phyloP scores from a whole-genome alignment of 208 protist genomes.

The Crithidia acanthocephali region DNA sequence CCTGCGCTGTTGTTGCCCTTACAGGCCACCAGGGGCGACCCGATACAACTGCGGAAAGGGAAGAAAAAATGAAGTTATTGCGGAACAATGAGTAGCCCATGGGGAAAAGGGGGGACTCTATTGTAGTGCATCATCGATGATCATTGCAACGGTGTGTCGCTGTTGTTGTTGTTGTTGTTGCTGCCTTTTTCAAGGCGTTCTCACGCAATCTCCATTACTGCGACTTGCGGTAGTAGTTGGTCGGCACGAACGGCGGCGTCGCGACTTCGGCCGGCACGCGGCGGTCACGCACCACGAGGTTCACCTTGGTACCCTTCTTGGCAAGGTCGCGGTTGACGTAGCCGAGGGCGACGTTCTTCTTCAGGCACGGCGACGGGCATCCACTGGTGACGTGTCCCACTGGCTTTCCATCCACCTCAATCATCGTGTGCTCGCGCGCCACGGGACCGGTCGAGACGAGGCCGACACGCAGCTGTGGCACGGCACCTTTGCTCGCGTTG shows the following conservation, averaged over 20 bases:
- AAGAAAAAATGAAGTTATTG: not conserved
- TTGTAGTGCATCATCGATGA: too few species aligned
- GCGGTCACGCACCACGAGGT: conserved; percentile 93
- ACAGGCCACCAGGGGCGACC: too few species aligned
- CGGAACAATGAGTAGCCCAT: too few species aligned
- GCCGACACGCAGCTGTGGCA: conserved; percentile 88
- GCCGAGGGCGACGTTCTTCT: conserved; percentile 92
- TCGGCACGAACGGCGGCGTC: conserved; percentile 94
- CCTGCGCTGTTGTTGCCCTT: too few species aligned
- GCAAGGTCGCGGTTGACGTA: conserved; percentile 86
- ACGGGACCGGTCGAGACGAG: conserved; percentile 90
- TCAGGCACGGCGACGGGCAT: conserved; percentile 83
- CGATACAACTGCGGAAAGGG: not conserved
- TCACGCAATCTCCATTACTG: not conserved
- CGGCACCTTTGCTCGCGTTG: conserved; percentile 44
- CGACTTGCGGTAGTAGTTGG: conserved; percentile 62
- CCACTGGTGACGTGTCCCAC: conserved; percentile 95
- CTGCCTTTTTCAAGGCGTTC: too few species aligned
- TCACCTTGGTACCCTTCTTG: conserved; percentile 75
- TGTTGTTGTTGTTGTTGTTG: too few species aligned
- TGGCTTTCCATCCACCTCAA: conserved; percentile 70
- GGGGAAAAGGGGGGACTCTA: too few species aligned
- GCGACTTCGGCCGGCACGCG: conserved; percentile 73
- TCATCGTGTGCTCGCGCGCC: conserved; percentile 77
- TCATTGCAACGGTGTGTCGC: too few species aligned